Base-by-base conservation (phyloP, 805 yeast genomes). In the Yamadazyma endophytica region DNA sequence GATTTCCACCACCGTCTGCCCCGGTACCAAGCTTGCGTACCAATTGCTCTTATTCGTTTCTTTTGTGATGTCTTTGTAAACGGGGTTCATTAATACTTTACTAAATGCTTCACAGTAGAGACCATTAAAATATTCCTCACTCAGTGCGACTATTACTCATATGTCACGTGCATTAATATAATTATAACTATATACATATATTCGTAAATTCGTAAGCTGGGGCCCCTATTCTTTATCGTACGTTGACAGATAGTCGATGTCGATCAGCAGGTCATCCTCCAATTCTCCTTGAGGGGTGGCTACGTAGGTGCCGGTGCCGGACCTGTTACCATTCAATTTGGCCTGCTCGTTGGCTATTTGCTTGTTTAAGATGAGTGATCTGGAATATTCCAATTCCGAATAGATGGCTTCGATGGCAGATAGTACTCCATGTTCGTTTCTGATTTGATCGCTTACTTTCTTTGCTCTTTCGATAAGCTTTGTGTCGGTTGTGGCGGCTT, bases 351-450 rank as follows among this genome's bases (percentile, higher is more conserved):
- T 56, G 29, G 50, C 43, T 32, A 59, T 54, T 15, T 62, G 64
- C 46, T 77, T 79, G 22, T 63, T 58, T 19, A 65, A 35, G 15
- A 77, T 70, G 43, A 82, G 54, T 21, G 70, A 73, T 37, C 73
- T 64, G 2, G 95, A 84, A 54, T 89, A 89, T 30, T 79, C 88
- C 52, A 87, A 52, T 46, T 86, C 86, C 1, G 76, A 66, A 54
- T 89, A 90, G n/a, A 90, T 82, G 6, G 76, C 61, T 32, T 77
- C 78, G 24, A 90, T 76, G 0, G 97, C 97, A 12, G 65, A 68
- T 16, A 60, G 60, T 5, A 88, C 96, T 2, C 97, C 97, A 47
- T 82, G 64, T 50, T 90, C 97, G n/a, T 61, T 54, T 8, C 73
- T 56, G 35, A 90, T 84, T 26, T 67, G 66, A 25, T 64, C 68